Percentiles rank a stretch among this genome's conserved stretches.
Evolutionary conservation across 805 yeast species (phyloP).

Genomic region (Saturnispora bothae): DNA sequence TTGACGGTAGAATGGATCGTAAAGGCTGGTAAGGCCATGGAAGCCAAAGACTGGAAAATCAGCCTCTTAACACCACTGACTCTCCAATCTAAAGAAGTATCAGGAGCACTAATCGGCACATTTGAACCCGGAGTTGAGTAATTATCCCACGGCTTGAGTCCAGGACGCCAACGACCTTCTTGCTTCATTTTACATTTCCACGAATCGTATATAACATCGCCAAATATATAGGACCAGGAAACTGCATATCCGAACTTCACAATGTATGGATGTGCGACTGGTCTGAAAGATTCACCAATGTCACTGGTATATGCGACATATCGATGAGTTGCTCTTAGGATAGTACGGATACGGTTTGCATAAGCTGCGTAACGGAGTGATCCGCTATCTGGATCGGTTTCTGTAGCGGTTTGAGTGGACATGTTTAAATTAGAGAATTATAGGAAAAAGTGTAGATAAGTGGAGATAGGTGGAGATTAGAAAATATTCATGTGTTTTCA

Average conservation of each 20-base stretch:
- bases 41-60: constrained; percentile 70
- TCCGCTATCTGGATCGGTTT: constrained; percentile 18
- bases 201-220: constrained; percentile 63
- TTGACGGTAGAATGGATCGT: constrained; percentile 71
- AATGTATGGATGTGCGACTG: constrained; percentile 61
- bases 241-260: constrained; percentile 60
- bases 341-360: constrained; percentile 64
- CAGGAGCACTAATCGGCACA: constrained; percentile 28
- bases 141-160: constrained; percentile 58
- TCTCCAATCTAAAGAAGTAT: constrained; percentile 50
- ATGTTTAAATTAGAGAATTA: too few species aligned
- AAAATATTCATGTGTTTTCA: too few species aligned
- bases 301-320: constrained; percentile 83
- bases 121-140: constrained; percentile 32
- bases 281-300: constrained; percentile 78
- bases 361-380: constrained; percentile 69
- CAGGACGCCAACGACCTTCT: constrained; percentile 53
- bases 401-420: neutral
- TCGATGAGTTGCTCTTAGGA: constrained; percentile 62
- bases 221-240: constrained; percentile 66
- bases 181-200: constrained; percentile 62
- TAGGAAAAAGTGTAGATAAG: too few species aligned
- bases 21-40: constrained; percentile 81
- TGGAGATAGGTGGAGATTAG: too few species aligned
- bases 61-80: constrained; percentile 58